Evolutionary conservation across 164 flowering plant genomes (phyloP).

Genomic region (Akebia trifoliata): DNA sequence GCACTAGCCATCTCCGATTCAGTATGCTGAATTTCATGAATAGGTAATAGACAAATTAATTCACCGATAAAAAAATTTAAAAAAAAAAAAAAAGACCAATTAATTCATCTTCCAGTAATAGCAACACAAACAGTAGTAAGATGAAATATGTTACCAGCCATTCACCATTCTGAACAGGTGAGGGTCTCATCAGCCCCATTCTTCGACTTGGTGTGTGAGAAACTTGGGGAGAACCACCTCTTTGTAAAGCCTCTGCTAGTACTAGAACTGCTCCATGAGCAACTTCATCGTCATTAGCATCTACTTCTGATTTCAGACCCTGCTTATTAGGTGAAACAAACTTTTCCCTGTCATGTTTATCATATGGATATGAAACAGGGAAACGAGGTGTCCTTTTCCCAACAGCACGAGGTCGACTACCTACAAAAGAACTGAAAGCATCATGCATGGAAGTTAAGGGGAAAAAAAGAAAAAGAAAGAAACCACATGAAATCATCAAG

Average conservation of each 20-base stretch:
- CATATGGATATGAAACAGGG: constrained; percentile 58
- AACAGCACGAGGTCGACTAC: constrained; percentile 71
- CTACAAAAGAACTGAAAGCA: constrained; percentile 27
- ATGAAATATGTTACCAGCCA: constrained; percentile 48
- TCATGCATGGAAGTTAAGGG: background rate
- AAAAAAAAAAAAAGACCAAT: too few species aligned
- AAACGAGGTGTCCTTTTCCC: constrained; percentile 95
- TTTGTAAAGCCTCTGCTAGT: constrained; percentile 71
- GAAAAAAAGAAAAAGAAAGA: too few species aligned
- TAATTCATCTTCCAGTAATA: too few species aligned
- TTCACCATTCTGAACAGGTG: constrained; percentile 43
- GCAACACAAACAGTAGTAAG: too few species aligned
- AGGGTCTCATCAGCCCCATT: constrained; percentile 32
- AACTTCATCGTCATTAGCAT: constrained; percentile 58
- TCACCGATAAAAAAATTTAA: background rate
- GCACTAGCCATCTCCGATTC: constrained; percentile 26
- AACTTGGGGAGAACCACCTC: constrained; percentile 70
- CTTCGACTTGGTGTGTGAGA: constrained; percentile 48
- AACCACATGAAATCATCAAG: too few species aligned
- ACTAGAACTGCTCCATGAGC: constrained; percentile 68
- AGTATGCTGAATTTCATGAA: constrained; percentile 24
- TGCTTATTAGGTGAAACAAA: constrained; percentile 31
- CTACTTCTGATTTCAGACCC: constrained; percentile 34
- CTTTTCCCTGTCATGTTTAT: constrained; percentile 33
- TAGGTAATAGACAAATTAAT: background rate